Base-by-base conservation (phyloP, 352 stramenopile species). In the Phytophthora pini region DNA sequence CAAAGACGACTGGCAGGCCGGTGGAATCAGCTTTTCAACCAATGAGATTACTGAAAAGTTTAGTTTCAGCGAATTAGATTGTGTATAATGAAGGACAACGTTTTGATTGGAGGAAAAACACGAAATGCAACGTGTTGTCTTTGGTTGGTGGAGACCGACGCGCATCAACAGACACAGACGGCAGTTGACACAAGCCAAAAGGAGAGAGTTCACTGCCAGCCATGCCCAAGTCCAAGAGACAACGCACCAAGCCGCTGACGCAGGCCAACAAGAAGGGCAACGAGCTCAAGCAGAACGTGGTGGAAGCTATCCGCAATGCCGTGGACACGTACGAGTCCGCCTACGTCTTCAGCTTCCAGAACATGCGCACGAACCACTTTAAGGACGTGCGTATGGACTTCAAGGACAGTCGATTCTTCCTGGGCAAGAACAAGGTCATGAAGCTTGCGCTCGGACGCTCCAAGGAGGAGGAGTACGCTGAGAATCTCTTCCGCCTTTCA, bases 371-470 rank as follows among this genome's bases (percentile, higher is more conserved):
- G 58, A 98, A 97, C 82, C 96, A 98, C 73, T 99, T 99, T 76
- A 99, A 99, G 76, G 89, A 99, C 51, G 94, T 99, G 56, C 92
- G 97, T 45, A 84, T 98, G 64, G 93, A 99, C 71, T 99, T 99
- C 70, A 94, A 92, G 32, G 93, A 98, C 61, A 94, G 84, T 68
- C 88, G 91, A 55, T 98, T 99, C 76, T 98, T 99, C 70, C 72
- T 99, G 52, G 97, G 97, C 67, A 99, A 99, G 80, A 99, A 99
- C 84, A 99, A 99, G 82, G 85, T 99, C 39, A 94, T 99, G 78
- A 98, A 99, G 79, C 89, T 99, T 48, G 97, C 97, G 11, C 79
- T 99, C 13, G 97, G 97, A 29, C 87, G 90, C 51, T 92, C 84
- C 12, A 87, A 92, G 34, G 95, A 98, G 70, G 97, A 99, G 63